phyloP scores from a whole-genome alignment of 2,329 filamentous ascomycete species.

The Nothopassalora personata region DNA sequence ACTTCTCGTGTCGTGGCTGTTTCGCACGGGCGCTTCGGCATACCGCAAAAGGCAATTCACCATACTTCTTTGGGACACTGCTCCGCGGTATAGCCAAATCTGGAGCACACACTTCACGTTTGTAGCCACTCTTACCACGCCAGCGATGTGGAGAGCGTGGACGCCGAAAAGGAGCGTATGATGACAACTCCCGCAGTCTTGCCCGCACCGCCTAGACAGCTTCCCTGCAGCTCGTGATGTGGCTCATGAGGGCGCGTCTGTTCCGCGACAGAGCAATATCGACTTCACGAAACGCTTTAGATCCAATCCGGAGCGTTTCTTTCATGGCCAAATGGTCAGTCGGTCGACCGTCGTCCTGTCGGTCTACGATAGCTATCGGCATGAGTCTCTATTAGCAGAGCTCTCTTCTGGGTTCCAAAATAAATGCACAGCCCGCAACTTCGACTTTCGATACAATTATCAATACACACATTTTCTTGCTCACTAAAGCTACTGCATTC shows the following conservation, averaged over 20 bases:
- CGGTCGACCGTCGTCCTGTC: too few species aligned
- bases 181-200: neutral
- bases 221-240: neutral
- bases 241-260: neutral
- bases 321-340: too few species aligned
- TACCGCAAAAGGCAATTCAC: neutral
- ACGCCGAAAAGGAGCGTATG: neutral
- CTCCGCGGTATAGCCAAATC: neutral
- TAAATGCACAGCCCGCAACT: too few species aligned
- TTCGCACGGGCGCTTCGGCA: constrained; percentile 14
- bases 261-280: neutral
- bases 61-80: neutral
- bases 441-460: too few species aligned
- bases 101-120: neutral
- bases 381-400: too few species aligned
- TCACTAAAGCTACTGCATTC: too few species aligned
- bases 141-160: neutral
- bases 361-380: too few species aligned
- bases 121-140: neutral
- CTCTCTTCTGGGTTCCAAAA: too few species aligned
- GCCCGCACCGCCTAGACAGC: neutral
- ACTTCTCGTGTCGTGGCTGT: constrained; percentile 6
- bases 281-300: too few species aligned
- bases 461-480: too few species aligned
- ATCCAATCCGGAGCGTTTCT: too few species aligned